Evolutionary conservation across 148 eudicot species (phyloP), one percentile per base, ranked within the genome.

Genomic region (Rheum nobile): DNA sequence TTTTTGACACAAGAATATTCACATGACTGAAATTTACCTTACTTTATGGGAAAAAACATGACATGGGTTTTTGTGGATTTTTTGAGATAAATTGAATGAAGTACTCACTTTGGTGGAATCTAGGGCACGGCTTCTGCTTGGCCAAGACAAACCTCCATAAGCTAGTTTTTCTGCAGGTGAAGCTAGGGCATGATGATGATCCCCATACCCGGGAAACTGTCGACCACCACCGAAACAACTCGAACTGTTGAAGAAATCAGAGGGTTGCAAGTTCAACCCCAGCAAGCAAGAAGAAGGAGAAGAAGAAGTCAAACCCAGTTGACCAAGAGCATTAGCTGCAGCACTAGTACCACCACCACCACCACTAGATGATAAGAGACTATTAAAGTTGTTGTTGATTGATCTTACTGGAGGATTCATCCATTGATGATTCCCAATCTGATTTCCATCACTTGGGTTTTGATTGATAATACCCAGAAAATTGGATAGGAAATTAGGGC

Each of bases 401-500:
- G 70, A 31, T 34, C 70, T 65, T 59, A 31, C 12, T 65, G 70
- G 70, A 65, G 43, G 43, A 41, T 37, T 37, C 39, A 65, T 17
- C 70, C 70, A 65, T 65, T 31, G 39, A 28, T 16, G 39, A 65
- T 65, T 65, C 7, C 10, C 38, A 6, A 65, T 10, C 46, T 32
- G 29, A 39, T 43, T 43, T 43, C 32, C 72, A n/a, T 71, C 72
- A 71, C 11, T 70, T 42, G 72, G 72, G 39, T 13, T 32, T 31
- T 63, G 69, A 21, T 71, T 43, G 12, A 71, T 71, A 10, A 39
- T 71, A 21, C 50, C 50, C 16, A 71, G 72, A 70, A 37, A 70
- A 21, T 70, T 70, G 48, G 72, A 70, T 70, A 70, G 50, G 46
- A 71, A 39, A 43, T 71, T 71, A 71, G 72, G 72, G 72, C 72